Conservation (phyloP, 306 rosid genomes). For the Gynostemma pentaphyllum region DNA sequence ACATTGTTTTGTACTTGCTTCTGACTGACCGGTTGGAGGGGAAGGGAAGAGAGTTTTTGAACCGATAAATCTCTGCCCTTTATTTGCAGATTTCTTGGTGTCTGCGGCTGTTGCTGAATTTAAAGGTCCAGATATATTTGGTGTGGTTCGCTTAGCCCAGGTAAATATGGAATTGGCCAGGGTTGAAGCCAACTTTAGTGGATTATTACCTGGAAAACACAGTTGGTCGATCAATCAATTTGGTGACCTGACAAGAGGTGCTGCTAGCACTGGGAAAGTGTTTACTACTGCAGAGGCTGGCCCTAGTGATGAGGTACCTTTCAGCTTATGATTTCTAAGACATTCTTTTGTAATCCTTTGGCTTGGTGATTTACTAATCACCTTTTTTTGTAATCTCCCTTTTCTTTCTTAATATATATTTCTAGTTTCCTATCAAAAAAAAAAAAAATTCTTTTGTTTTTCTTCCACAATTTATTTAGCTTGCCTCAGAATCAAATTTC, state of each 20-base stretch:
- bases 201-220: constrained; percentile 80
- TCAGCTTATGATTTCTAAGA: not conserved
- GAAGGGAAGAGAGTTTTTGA: not conserved
- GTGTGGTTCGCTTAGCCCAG: constrained; percentile 86
- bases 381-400: no score
- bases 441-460: no score
- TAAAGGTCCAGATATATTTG: constrained; percentile 80
- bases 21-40: not conserved
- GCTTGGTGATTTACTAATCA: no score
- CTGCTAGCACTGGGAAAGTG: constrained; percentile 77
- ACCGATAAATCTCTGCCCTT: constrained; percentile 2
- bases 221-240: constrained; percentile 85
- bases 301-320: constrained; percentile 43
- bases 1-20: not conserved
- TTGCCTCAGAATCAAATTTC: not conserved
- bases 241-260: constrained; percentile 87
- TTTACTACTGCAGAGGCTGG: constrained; percentile 30
- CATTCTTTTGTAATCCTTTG: not conserved
- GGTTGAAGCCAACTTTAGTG: constrained; percentile 81
- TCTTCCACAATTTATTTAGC: not conserved
- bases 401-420: no score
- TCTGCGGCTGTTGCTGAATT: constrained; percentile 92
- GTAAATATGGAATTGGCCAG: constrained; percentile 82
- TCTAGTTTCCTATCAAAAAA: no score
- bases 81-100: constrained; percentile 58